Base-by-base conservation (phyloP, 805 yeast species). In the Candida silvatica region DNA sequence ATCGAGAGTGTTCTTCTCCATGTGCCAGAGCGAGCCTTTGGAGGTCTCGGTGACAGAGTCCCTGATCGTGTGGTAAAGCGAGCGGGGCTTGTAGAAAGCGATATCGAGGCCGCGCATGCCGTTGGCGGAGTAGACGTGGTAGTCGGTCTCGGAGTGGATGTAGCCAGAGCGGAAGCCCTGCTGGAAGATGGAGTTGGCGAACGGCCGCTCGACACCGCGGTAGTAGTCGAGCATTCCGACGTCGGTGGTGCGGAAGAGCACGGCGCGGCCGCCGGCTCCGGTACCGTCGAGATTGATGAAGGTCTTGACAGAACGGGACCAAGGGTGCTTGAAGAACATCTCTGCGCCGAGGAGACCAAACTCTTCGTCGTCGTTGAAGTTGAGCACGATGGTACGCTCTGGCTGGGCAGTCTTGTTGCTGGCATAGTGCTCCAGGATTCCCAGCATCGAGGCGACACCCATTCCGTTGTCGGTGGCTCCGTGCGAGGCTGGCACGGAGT, bases 381-480 rank as follows among this genome's bases (percentile, higher is more conserved):
- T 87, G 59, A 88, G 77, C 5, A 87, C 64, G 11, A 88, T 58
- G 4, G 88, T 80, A 39, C 95, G 66, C 30, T 66, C 54, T 1
- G 95, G 94, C 42, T 70, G 79, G 8, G 54, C 40, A 2, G 55
- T 50, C 1, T 44, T 44, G 1, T 37, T 43, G 0, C 40, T 28
- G 0, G 64, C 54, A 44, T 62, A 71, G 46, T 73, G 58, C 27
- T 74, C 67, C 39, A 87, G 58, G 3, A 83, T 61, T 2, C 87
- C 94, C 32, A 87, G 59, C 67, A 87, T 62, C 7, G 92, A 69
- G 1, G 87, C 94, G 40, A 85, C 67, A 6, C 96, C 96, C 62
- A 78, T 77, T 1, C 96, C 96, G 51, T 86, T 95, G 54, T 88
- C 97, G 2, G 96, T 88, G 2, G 92, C 76, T 20, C 97, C 97